Percentiles rank a stretch among this genome's conserved stretches.
Evolutionary conservation across 176 grass and related monocot genomes (phyloP).

Genomic region (Bromus sterilis): DNA sequence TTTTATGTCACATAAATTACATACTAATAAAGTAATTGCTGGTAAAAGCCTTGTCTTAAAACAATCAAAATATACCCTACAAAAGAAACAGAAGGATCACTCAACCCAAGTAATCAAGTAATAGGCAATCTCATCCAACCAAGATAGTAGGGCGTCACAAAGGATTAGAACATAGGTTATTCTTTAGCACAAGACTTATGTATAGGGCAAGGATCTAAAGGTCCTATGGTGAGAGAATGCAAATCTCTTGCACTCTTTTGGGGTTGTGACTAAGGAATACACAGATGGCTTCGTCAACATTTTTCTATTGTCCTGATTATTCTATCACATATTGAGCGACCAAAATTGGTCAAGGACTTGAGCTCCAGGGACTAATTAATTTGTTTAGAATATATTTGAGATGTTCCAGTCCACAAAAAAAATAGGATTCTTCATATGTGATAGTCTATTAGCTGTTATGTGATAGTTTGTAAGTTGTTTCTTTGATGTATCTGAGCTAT

Average conservation of each 20-base stretch:
- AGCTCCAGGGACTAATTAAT: not conserved
- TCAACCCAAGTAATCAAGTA: not conserved
- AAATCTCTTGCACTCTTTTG: not conserved
- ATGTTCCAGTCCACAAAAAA: not conserved
- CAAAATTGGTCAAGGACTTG: not conserved
- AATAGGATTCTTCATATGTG: not conserved
- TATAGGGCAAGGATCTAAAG: not conserved
- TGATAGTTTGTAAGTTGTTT: not conserved
- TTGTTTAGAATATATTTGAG: not conserved
- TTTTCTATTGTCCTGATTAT: not conserved
- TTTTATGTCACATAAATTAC: not conserved
- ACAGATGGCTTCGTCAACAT: not conserved
- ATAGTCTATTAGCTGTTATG: not conserved
- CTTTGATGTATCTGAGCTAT: not conserved
- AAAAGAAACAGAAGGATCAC: not conserved
- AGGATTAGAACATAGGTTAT: not conserved
- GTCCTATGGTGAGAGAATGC: not conserved
- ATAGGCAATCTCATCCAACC: not conserved
- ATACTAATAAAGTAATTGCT: not conserved
- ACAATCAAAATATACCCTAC: not conserved
- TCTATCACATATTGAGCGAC: not conserved
- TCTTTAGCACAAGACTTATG: not conserved
- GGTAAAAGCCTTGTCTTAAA: not conserved
- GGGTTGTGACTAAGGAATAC: not conserved
- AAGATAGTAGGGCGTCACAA: not conserved